phyloP scores from a whole-genome alignment of 2,329 filamentous ascomycete genomes.

The Berkeleyomyces basicola region DNA sequence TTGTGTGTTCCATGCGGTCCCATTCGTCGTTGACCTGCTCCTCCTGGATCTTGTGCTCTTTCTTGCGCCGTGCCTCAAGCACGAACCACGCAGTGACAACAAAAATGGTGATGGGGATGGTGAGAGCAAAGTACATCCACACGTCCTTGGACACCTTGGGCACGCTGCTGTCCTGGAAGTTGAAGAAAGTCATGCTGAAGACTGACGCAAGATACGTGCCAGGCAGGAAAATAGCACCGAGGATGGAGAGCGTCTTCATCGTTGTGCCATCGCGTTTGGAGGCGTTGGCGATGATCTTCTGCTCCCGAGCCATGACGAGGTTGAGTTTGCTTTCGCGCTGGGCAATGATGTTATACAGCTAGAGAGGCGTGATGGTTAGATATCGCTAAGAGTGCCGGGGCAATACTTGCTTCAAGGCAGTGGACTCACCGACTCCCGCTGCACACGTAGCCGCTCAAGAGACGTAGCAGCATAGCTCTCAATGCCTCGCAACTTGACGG shows the following conservation, averaged over 20 bases:
- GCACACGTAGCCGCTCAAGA: slow-evolving; percentile 42
- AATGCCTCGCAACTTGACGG: slow-evolving; percentile 41
- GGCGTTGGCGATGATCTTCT: slow-evolving; percentile 40
- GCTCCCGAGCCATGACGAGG: slow-evolving; percentile 44
- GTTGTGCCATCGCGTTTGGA: slow-evolving; percentile 45
- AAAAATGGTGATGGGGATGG: slow-evolving; percentile 37
- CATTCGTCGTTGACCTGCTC: slow-evolving; percentile 36
- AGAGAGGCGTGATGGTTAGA: neutral
- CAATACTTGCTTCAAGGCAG: neutral
- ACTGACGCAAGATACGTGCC: slow-evolving; percentile 46
- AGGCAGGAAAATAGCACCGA: slow-evolving; percentile 46
- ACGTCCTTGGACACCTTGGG: slow-evolving; percentile 33
- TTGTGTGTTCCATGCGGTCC: slow-evolving; percentile 38
- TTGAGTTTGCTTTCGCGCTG: slow-evolving; percentile 48
- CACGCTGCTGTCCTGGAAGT: slow-evolving; percentile 33
- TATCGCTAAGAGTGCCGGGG: neutral
- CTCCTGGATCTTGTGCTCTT: slow-evolving; percentile 32
- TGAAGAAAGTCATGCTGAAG: slow-evolving; percentile 51
- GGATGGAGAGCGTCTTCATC: slow-evolving; percentile 48
- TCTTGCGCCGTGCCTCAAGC: slow-evolving; percentile 35
- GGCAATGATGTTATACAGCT: slow-evolving; percentile 51
- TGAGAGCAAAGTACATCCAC: slow-evolving; percentile 48
- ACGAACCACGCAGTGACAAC: slow-evolving; percentile 40
- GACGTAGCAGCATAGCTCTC: slow-evolving; percentile 48
- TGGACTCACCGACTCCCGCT: slow-evolving; percentile 39